Percentiles rank a stretch among this genome's conserved stretches.
Evolutionary conservation across 768 basidiomycete genomes (phyloP).

Genomic region (Lactarius hengduanensis): DNA sequence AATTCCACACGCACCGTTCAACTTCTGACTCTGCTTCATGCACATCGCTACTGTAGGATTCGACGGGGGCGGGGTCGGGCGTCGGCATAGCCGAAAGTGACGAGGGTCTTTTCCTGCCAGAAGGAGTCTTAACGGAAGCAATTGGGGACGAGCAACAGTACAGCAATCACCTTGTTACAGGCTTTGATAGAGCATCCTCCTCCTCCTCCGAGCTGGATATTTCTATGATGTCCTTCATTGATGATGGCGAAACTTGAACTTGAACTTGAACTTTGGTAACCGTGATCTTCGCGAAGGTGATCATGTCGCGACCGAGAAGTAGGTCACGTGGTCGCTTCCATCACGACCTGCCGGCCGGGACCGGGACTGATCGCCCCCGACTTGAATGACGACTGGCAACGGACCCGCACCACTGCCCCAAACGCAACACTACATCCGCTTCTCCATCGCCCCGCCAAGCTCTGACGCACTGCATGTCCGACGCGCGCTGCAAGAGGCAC

Average conservation of each 20-base stretch:
- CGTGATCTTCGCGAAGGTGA: neutral
- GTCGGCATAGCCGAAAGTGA: slow-evolving; percentile 13
- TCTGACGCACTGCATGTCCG: slow-evolving; percentile 48
- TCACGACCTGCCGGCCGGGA: neutral
- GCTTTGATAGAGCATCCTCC: neutral
- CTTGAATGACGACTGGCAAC: neutral
- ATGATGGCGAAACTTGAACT: neutral
- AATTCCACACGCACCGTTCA: slow-evolving; percentile 11
- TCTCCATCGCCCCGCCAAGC: slow-evolving; percentile 42
- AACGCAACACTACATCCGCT: slow-evolving; percentile 47
- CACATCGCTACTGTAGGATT: neutral
- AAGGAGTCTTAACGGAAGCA: neutral
- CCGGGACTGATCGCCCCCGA: neutral
- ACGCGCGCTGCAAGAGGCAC: slow-evolving; percentile 54
- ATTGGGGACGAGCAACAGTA: neutral
- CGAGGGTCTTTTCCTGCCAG: slow-evolving; percentile 12
- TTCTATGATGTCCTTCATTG: slow-evolving; percentile 10
- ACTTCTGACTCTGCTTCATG: slow-evolving; percentile 11
- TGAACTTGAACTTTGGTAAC: neutral
- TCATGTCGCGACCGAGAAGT: neutral
- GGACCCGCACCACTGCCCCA: slow-evolving; percentile 15
- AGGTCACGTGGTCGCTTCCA: neutral
- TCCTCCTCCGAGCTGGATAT: slow-evolving; percentile 16
- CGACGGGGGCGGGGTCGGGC: too few relatives aligned
- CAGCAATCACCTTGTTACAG: slow-evolving; percentile 5